Percentiles rank a stretch among this genome's conserved stretches.
These are phyloP conservation scores for Fragaria ananassa DNA, from an alignment of 306 rosid species.

Conservation along the genomic window DNA sequence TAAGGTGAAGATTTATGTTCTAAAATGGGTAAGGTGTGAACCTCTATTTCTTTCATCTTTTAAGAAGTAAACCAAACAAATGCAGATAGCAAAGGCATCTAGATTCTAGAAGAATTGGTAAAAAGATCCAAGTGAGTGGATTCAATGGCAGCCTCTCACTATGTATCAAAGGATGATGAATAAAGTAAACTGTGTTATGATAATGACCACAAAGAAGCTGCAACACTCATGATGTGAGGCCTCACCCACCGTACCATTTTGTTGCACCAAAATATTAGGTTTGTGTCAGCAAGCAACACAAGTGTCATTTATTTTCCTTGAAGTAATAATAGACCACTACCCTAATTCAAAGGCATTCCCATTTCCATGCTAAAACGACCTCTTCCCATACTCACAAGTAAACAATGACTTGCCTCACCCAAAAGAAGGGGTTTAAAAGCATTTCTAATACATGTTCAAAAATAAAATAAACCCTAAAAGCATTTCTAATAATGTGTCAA, in stretches of 20 bases:
- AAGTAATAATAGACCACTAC: constrained; percentile 3
- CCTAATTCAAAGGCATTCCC: neutral
- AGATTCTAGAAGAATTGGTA: neutral
- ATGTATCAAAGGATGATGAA: constrained; percentile 7
- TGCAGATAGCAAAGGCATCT: neutral
- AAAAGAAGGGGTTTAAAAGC: neutral
- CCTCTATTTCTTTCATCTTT: neutral
- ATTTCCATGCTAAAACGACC: neutral
- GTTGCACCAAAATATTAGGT: constrained; percentile 7
- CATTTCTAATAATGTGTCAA: no score
- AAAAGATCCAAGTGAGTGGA: constrained; percentile 10
- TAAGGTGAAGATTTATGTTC: neutral
- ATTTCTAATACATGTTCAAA: neutral
- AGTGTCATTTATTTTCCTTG: constrained; percentile 12
- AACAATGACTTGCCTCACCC: constrained; percentile 6
- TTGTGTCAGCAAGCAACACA: constrained; percentile 18
- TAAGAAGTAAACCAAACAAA: neutral
- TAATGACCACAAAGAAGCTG: constrained; percentile 12
- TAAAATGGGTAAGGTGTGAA: neutral
- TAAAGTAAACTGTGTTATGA: constrained; percentile 16
- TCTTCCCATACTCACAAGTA: constrained; percentile 12
- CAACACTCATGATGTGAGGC: constrained; percentile 22
- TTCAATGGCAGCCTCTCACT: constrained; percentile 9
- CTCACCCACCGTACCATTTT: constrained; percentile 21
- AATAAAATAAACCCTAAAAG: no score